A percentile compares a stretch with the other conserved stretches of the same genome.
These are phyloP conservation scores for Chalaropsis thielavioides DNA, from an alignment of 2,329 filamentous ascomycete species.

Conservation along the genomic window DNA sequence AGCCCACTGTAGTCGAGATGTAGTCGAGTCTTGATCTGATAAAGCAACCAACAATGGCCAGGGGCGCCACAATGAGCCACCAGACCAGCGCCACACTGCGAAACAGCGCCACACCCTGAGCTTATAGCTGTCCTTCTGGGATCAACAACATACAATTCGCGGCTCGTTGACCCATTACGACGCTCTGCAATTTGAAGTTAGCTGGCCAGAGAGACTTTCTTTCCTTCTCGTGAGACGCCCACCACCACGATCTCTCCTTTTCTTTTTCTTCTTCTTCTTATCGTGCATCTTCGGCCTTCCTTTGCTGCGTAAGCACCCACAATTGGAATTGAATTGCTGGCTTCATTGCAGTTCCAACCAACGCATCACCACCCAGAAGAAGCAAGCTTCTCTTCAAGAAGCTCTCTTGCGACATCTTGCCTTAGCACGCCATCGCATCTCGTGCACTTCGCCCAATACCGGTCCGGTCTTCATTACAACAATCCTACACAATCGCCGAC, in stretches of 20 bases:
- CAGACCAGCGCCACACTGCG: neutral
- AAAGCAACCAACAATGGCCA: no score
- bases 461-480: neutral
- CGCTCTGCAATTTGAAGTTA: neutral
- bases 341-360: neutral
- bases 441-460: slow-evolving; percentile 17
- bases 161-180: neutral
- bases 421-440: slow-evolving; percentile 6
- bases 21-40: no score
- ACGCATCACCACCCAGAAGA: neutral
- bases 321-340: slow-evolving; percentile 9
- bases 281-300: neutral
- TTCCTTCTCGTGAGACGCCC: neutral
- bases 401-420: slow-evolving; percentile 1
- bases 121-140: slow-evolving; percentile 12
- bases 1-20: no score
- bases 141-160: neutral
- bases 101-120: neutral
- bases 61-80: neutral
- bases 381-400: slow-evolving; percentile 3
- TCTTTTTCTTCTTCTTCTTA: neutral
- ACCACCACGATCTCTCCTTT: neutral
- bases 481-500: neutral
- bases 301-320: neutral
- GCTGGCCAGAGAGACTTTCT: neutral